These are phyloP conservation scores for Cenchrus fungigraminus DNA, from an alignment of 176 grass and related monocot species.

Conservation along the genomic window DNA sequence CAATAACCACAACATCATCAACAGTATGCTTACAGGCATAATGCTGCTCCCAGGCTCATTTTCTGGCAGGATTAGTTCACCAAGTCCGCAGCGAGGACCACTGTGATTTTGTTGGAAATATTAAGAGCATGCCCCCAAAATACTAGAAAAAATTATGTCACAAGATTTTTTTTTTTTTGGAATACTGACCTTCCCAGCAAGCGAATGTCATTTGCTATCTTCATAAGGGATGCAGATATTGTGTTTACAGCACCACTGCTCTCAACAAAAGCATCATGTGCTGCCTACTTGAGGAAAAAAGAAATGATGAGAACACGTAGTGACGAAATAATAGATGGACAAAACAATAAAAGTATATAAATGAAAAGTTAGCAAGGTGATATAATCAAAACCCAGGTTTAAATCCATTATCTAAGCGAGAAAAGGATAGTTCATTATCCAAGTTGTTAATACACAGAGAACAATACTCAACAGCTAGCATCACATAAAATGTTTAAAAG, in stretches of 20 bases:
- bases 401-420: constrained; percentile 2
- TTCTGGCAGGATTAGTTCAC: constrained; percentile 96
- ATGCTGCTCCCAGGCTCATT: constrained; percentile 99
- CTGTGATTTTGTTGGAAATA: constrained; percentile 50
- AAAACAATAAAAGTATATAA: not conserved
- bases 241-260: constrained; percentile 89
- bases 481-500: not conserved
- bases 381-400: constrained; percentile 6
- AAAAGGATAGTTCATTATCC: not conserved
- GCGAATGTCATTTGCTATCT: constrained; percentile 97
- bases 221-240: constrained; percentile 95
- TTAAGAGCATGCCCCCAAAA: constrained; percentile 15
- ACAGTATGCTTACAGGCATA: constrained; percentile 79
- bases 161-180: not conserved
- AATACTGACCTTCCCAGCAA: constrained; percentile 82
- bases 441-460: constrained; percentile 12
- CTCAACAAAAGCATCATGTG: constrained; percentile 99
- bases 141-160: not conserved
- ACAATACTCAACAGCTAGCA: constrained; percentile 7
- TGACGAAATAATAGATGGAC: constrained; percentile 21
- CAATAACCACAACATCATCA: constrained; percentile 21
- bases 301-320: not conserved
- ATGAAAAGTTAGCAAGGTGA: not conserved
- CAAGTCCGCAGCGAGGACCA: constrained; percentile 95
- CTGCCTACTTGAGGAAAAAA: constrained; percentile 59